Base-by-base conservation (phyloP, 73 alveolate genomes). In the Symbiodinium natans region DNA sequence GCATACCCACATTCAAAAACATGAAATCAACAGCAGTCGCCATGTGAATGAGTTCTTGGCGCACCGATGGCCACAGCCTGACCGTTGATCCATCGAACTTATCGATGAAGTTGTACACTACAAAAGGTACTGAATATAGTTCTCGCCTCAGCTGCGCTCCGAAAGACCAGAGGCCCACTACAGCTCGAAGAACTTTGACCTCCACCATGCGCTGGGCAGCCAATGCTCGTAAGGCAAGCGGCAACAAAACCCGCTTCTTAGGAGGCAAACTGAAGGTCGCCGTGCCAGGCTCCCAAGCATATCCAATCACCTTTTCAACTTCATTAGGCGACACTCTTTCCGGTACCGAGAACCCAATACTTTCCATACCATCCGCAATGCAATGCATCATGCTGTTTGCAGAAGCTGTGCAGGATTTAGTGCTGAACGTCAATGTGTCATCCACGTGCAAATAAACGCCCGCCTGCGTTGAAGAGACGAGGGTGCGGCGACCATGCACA, bases 71-170 rank as follows among this genome's bases (percentile, higher is more conserved):
- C 93, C 83, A 86, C 52, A 75, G 59, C 41, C 29, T 29, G 7
- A 34, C 83, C 29, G 54, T 56, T 36, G 2, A 15, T 23, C 39
- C 63, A 23, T 86, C 93, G 10, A 29, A 19, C 40, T 19, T 80
- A 6, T 54, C 93, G 29, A 86, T 48, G 59, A 86, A 86, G 29
- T 86, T 75, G 43, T 48, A 86, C 1, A 86, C 34, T 3, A 38
- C 9, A 19, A 48, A 52, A 0, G 93, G 93, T 5, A 86, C 39
- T 2, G 80, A 3, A 15, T 25, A 25, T 15, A 63, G 38, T 10
- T 63, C 93, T 31, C 93, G 41, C 6, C 93, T 31, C 41, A 86
- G 93, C 27, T 48, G 83, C 0, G 93, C 93, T 0, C 93, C 93
- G 39, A 48, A 48, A 11, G 19, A 43, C 93, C 93, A 86, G 15